Base-by-base conservation (phyloP, 352 stramenopile species). In the Albugo candida region DNA sequence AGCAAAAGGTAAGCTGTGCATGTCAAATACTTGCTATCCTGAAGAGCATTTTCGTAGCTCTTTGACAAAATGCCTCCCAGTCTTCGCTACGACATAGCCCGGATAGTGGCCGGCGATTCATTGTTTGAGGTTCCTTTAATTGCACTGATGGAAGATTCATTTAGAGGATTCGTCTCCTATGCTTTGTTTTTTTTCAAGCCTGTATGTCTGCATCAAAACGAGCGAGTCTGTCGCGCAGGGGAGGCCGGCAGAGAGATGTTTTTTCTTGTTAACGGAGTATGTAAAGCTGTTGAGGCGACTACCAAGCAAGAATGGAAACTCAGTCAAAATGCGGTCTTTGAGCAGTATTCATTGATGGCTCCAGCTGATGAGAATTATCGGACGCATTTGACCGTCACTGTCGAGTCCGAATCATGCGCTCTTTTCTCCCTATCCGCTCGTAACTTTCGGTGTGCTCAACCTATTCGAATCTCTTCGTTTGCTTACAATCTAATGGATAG, bases 101-200 rank as follows among this genome's bases (percentile, higher is more conserved):
- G 74, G 0, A 48, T 86, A 16, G 77, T 89, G 12, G 73, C 77
- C 0, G 67, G 67, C 11, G 73, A 85, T 37, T 79, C 63, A 36
- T 61, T 89, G 19, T 82, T 86, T 41, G 61, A 66, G 13, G 86
- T 89, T 52, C 70, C 71, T 17, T 58, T 89, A 37, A 81, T 89
- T 40, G 84, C 77, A 0, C 67, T 83, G 13, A 86, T 89, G 74
- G 77, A 89, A 24, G 76, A 86, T 45, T 64, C 68, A n/a, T 89
- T 87, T 51, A 86, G 86, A 47, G 77, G 77, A 1, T 89, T 89
- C 37, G 77, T 89, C 16, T 85, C 71, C 14, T 89, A 87, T 37
- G 74, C 74, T 13, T 60, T 89, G 12, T 89, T 89, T 44, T 56
- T 81, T 16, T 59, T 89, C 58, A 77, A 82, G 42, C 77, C 77